A percentile compares a stretch with the other conserved stretches of the same genome.
These are phyloP conservation scores for Ganoderma resinaceum DNA, from an alignment of 1,284 basidiomycete genomes.

Conservation along the genomic window DNA sequence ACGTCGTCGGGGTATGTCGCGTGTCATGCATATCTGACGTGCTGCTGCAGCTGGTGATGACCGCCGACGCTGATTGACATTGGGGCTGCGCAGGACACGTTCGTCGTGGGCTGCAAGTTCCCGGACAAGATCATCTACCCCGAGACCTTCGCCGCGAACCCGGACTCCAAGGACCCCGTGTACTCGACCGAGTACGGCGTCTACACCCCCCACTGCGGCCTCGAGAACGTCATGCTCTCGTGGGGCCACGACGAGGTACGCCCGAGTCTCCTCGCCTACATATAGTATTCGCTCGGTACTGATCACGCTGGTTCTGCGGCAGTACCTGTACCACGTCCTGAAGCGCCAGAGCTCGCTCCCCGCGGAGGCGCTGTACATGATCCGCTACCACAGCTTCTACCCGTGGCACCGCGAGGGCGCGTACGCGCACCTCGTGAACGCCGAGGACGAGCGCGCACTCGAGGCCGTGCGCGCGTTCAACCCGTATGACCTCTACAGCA, in stretches of 20 bases:
- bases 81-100: constrained; percentile 68
- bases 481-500: constrained; percentile 92
- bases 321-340: constrained; percentile 82
- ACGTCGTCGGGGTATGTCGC: constrained; percentile 79
- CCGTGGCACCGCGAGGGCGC: constrained; percentile 92
- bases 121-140: constrained; percentile 88
- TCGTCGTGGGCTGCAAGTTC: constrained; percentile 88
- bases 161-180: constrained; percentile 73
- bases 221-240: constrained; percentile 90
- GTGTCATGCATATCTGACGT: constrained; percentile 39
- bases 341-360: constrained; percentile 85
- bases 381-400: constrained; percentile 94
- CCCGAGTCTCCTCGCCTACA: neutral
- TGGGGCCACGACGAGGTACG: constrained; percentile 91
- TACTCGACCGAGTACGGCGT: constrained; percentile 87
- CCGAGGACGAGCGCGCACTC: constrained; percentile 66
- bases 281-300: neutral
- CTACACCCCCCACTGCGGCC: constrained; percentile 84
- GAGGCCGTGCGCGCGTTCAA: constrained; percentile 82
- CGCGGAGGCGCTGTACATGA: constrained; percentile 87
- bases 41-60: neutral
- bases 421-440: constrained; percentile 80
- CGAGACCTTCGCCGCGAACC: constrained; percentile 84
- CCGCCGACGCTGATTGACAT: constrained; percentile 9
- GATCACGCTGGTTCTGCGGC: constrained; percentile 13